phyloP scores from a whole-genome alignment of 1,284 basidiomycete species.

The Ganoderma resinaceum region DNA sequence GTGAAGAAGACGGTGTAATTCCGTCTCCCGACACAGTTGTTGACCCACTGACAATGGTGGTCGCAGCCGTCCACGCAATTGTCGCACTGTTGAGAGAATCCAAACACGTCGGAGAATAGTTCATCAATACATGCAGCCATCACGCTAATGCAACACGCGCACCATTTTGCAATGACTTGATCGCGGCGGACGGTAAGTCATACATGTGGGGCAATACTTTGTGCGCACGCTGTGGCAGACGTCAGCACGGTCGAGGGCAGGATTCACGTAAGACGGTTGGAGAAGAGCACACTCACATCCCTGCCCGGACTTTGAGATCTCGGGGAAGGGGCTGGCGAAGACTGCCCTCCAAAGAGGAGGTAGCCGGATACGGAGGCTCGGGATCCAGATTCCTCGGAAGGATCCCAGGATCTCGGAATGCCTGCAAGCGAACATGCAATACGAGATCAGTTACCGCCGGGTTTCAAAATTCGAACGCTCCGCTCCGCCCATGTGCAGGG shows the following conservation, averaged over 20 bases:
- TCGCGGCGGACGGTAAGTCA: constrained; percentile 88
- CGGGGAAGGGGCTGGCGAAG: constrained; percentile 75
- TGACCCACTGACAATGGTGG: constrained; percentile 95
- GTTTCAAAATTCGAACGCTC: constrained; percentile 6
- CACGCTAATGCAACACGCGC: constrained; percentile 38
- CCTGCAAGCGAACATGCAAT: constrained; percentile 48
- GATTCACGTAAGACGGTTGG: background rate
- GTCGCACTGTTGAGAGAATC: constrained; percentile 68
- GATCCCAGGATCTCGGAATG: constrained; percentile 89
- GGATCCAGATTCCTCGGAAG: constrained; percentile 86
- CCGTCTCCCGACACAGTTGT: constrained; percentile 90
- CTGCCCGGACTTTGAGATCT: constrained; percentile 80
- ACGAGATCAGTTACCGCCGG: constrained; percentile 20
- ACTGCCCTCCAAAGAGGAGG: constrained; percentile 65
- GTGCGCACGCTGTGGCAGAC: constrained; percentile 72
- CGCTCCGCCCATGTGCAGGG: constrained; percentile 18
- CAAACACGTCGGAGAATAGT: background rate
- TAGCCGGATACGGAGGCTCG: constrained; percentile 76
- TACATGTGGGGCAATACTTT: constrained; percentile 92
- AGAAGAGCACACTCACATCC: constrained; percentile 64
- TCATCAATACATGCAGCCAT: constrained; percentile 9
- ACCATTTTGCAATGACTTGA: constrained; percentile 95
- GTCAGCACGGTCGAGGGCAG: constrained; percentile 17
- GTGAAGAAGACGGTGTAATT: constrained; percentile 93
- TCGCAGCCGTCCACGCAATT: constrained; percentile 93